Base-by-base conservation (phyloP, 2,329 filamentous ascomycete species). In the Ceratocystiopsis minuta region DNA sequence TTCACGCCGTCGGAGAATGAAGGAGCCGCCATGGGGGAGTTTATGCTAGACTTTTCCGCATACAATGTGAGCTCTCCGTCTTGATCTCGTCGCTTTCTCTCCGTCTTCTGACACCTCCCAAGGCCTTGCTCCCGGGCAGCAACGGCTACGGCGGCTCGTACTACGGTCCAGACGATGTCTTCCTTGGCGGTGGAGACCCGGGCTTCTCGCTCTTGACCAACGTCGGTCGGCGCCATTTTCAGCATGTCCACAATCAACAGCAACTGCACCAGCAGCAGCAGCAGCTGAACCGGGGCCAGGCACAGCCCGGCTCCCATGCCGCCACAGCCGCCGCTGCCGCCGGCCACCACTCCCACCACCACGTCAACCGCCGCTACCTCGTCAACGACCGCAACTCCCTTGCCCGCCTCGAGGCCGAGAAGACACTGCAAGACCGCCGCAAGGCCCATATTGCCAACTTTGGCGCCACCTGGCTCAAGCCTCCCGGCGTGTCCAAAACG, bases 391-490 rank as follows among this genome's bases (percentile, higher is more conserved):
- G 70, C 50, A 68, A 78, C 20, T 67, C 71, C 2, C 74, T 94
- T 4, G 72, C 79, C 11, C 68, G 78, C 2, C 72, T 94, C 12
- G 67, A 72, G 20, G 63, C 74, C 36, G 88, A 95, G 55, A 90
- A 96, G 61, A 70, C 76, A 46, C 71, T 76, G 44, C 70, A 92
- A 49, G 72, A 78, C 42, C 71, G 79, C 10, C 83, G 88, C 38
- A 85, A 87, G 53, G 63, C 74, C 38, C 85, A 88, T 50, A 80
- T 96, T 28, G 74, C 80, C 38, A 82, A 86, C 53, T 95, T 92
- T 55, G 90, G 90, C 46, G 81, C 78, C 49, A 73, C 72, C 37
- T 98, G 90, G 90, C 78, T 98, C 43, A 82, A 80, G 45, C 90
- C 90, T 0, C 86, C 85, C 0, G 90, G 88, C 9, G 70, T 94